Evolutionary conservation across 371 early-diverging fungal genomes (phyloP), one percentile per base, ranked within the genome.

Genomic region (Apophysomyces elegans): DNA sequence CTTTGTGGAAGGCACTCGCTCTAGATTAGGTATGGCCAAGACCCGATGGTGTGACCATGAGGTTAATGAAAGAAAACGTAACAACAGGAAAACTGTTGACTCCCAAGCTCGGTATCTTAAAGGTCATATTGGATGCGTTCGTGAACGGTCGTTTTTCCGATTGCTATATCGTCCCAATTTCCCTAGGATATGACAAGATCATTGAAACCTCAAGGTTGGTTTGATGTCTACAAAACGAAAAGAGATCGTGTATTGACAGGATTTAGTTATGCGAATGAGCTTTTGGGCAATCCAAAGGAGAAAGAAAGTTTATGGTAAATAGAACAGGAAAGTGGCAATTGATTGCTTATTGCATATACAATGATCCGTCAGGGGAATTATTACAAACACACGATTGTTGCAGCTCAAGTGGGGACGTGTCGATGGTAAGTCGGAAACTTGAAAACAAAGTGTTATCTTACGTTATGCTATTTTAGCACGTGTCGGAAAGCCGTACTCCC

Each of bases 1-100:
- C 44, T 95, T 95, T 72, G 86, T 94, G 8, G 96, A 95, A 70
- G 96, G 96, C 32, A 93, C 94, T 0, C 89, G 96, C 12, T 88
- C 89, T 61, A 85, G 96, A 58, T 78, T 86, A 35, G 92, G 91
- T 38, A 77, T 64, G 38, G n/a, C 59, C 38, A 38, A 37, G 44
- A 47, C 58, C 13, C 36, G 54, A 21, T 50, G 8, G 54, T 50
- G 54, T 50, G 5, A 50, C 54, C 54, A 8, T 9, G 16, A 9
- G 9, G 21, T 11, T 21, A 7, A 21, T 9, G 9, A 50, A 26
- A 26, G 32, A 26, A 26, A 26, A 26, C 32, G 1, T 26, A 50
- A 7, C 18, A 56, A 78, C 74, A 68, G 86, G 88, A 61, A 94
- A 94, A 69, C 70, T 93, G 35, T 76, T 94, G 64, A 87, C 90